Base-by-base conservation (phyloP, 108 stramenopile genomes). In the Halocafeteria seosinensis region DNA sequence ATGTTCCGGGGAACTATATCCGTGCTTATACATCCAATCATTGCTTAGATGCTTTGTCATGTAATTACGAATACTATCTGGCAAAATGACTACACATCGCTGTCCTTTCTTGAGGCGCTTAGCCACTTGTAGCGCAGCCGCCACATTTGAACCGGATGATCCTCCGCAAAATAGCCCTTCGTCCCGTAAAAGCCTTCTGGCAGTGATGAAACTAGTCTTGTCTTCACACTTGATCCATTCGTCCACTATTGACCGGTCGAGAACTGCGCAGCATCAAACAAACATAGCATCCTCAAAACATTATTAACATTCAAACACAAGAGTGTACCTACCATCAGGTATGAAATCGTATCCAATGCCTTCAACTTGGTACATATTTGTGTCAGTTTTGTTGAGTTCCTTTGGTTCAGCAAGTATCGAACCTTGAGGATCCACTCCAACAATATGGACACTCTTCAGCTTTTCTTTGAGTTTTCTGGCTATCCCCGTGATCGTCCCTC, bases 291-390 rank as follows among this genome's bases (percentile, higher is more conserved):
- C n/a, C n/a, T n/a, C n/a, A n/a, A n/a, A n/a, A n/a, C n/a, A n/a
- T n/a, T n/a, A n/a, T n/a, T n/a, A n/a, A n/a, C n/a, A n/a, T n/a
- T n/a, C n/a, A n/a, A n/a, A n/a, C n/a, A n/a, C n/a, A n/a, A n/a
- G n/a, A n/a, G n/a, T n/a, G n/a, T n/a, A n/a, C n/a, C n/a, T n/a
- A n/a, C n/a, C n/a, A 2, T 76, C 74, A 0, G 91, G 91, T 29
- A 92, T 84, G 65, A 92, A 92, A 67, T 92, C 91, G 66, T 92
- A 92, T 11, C 91, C 89, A 55, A 89, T 90, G 13, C 91, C 91
- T 69, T 92, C 91, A 29, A 90, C 88, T 50, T 84, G 77, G 65
- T 89, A 92, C 35, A 65, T 62, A 34, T 88, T 77, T 8, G 85
- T 61, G 13, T 83, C 75, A 17, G 71, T 70, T 62, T 88, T 86